Evolutionary conservation across 768 basidiomycete species (phyloP), one percentile per base, ranked within the genome.

Genomic region (Coprinopsis cinerea): DNA sequence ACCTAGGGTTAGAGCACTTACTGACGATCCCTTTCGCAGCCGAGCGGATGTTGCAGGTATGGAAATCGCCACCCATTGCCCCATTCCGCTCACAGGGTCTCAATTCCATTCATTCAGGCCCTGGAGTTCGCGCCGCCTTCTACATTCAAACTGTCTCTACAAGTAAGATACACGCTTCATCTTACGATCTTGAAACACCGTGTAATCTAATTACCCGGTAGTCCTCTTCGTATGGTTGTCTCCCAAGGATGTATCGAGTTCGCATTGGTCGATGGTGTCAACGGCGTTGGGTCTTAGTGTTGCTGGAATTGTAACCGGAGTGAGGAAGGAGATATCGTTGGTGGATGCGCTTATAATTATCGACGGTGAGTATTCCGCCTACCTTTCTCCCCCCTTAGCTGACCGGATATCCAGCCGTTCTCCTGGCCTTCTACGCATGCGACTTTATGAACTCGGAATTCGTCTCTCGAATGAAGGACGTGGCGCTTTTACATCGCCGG

Each of bases 391-490:
- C 17, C 11, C 18, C 10, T 43, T 22, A 23, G 10, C 42, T 43
- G 10, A 43, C 18, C 37, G 7, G 42, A 26, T 43, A 32, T 45
- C 32, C 28, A 45, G 44, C 44, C 26, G 44, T 45, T 4, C 18
- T 45, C 7, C 27, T 45, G 4, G 44, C 44, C 18, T 45, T 45
- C 44, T 45, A 45, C 44, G 44, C 44, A n/a, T 45, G 44, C 20
- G 44, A 45, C 18, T 45, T 45, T 27, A 45, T 45, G 44, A 45
- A 45, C 28, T 45, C 44, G 4, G 44, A 45, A 45, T 45, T 45
- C 18, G 44, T 45, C 5, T 5, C 44, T 13, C 44, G 44, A 4
- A 45, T 45, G 44, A 45, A 32, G 32, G 25, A 27, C 18, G 27
- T 45, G 4, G 6, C 44, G 4, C 44, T 45, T 15, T 27, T 45